Base-by-base conservation (phyloP, 768 basidiomycete species). In the Gymnopilus dilepis region DNA sequence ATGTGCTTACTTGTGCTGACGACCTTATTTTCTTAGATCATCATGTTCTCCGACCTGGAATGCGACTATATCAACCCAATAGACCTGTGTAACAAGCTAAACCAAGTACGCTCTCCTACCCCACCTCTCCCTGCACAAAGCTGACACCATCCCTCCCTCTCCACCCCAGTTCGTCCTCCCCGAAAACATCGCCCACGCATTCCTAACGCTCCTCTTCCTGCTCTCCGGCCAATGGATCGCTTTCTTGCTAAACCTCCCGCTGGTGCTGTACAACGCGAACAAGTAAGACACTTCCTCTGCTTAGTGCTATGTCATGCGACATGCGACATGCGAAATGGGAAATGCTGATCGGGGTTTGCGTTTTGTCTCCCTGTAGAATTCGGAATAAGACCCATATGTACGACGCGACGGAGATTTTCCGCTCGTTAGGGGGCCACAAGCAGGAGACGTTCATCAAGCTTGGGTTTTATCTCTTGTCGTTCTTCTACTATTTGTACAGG, bases 11-110 rank as follows among this genome's bases (percentile, higher is more conserved):
- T 11, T 34, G 26, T 28, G 38, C 67, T 61, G 42, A 69, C 59
- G 42, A 26, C 37, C 38, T 41, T 38, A 41, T 28, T 22, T 45
- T 34, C 33, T 51, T 69, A 99, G 97, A 98, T 99, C 72, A 99
- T 99, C 82, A 99, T 98, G 97, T 99, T 99, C 83, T 97, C 95
- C 43, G 97, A 99, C 80, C 81, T 99, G 73, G 97, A 98, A 80
- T 97, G 95, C 83, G 95, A 97, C 84, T 99, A 98, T 80, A 97
- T 99, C 83, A 99, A 99, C 78, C 97, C 97, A 55, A 99, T 99
- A 86, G 97, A 99, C 77, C 89, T 99, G 38, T 99, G 97, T 80
- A 99, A 99, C 80, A 98, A 97, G 82, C 89, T 99, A 70, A 99
- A 99, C 74, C 93, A 95, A 78, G 97, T 97, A 65, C 47, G 83